phyloP scores from a whole-genome alignment of 2,329 filamentous ascomycete species.

The Venturia carpophila region DNA sequence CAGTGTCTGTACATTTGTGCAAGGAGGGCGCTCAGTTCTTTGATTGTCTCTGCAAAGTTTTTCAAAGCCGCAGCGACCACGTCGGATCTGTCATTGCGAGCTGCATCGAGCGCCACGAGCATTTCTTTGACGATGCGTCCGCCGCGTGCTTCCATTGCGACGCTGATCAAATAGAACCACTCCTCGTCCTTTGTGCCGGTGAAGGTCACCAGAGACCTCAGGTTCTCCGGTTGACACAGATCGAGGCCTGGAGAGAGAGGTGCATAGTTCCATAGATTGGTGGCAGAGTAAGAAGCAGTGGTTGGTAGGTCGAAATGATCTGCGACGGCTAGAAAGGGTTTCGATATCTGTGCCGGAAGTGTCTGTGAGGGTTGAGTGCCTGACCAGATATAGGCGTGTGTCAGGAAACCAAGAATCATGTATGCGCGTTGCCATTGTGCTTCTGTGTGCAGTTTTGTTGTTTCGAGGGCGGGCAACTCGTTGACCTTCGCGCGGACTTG shows the following conservation, averaged over 20 bases:
- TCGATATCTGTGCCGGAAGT: constrained; percentile 27
- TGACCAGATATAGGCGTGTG: constrained; percentile 76
- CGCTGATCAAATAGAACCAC: constrained; percentile 45
- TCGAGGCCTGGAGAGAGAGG: constrained; percentile 23
- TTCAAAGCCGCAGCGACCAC: constrained; percentile 35
- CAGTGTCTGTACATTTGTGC: constrained; percentile 46
- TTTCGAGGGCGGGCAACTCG: constrained; percentile 65
- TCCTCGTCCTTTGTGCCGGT: constrained; percentile 31
- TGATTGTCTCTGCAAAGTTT: constrained; percentile 35
- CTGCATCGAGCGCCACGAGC: constrained; percentile 42
- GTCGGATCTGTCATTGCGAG: constrained; percentile 30
- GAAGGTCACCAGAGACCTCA: constrained; percentile 27
- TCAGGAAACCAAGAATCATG: constrained; percentile 60
- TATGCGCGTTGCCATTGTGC: constrained; percentile 80
- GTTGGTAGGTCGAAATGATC: constrained; percentile 30
- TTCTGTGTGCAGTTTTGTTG: constrained; percentile 63
- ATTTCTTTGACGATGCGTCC: constrained; percentile 39
- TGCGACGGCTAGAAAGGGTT: constrained; percentile 27
- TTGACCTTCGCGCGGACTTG: constrained; percentile 66
- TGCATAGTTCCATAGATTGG: constrained; percentile 31
- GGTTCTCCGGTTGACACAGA: constrained; percentile 27
- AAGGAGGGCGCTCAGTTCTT: constrained; percentile 36
- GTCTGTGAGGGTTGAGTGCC: constrained; percentile 34
- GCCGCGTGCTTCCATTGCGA: constrained; percentile 46
- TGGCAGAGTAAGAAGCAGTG: constrained; percentile 29